Evolutionary conservation across 139 green algal species (phyloP).

Genomic region (Picochlorum sp.): DNA sequence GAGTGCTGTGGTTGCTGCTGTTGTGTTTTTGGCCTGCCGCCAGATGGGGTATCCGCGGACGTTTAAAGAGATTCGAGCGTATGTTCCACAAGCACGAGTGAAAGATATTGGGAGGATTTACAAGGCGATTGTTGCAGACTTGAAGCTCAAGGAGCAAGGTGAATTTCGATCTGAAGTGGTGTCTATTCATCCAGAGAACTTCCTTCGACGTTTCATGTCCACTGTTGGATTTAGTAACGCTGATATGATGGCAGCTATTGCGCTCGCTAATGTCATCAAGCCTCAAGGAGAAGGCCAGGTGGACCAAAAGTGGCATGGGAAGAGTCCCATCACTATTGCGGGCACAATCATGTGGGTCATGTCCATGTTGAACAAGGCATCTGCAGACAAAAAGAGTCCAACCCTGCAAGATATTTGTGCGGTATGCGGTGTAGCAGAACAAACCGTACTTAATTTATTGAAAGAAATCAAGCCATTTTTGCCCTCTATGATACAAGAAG

Average conservation of each 20-base stretch:
- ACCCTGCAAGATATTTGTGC: slow-evolving; percentile 26
- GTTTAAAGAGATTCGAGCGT: slow-evolving; percentile 80
- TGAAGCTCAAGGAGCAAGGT: slow-evolving; percentile 34
- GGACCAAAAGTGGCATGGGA: slow-evolving; percentile 49
- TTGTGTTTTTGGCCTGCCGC: slow-evolving; percentile 78
- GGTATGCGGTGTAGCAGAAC: slow-evolving; percentile 43
- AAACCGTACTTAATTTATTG: slow-evolving; percentile 49
- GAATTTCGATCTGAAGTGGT: slow-evolving; percentile 23
- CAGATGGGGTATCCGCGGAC: slow-evolving; percentile 60
- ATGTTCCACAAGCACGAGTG: slow-evolving; percentile 42
- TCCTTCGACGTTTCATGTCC: slow-evolving; percentile 44
- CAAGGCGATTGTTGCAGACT: slow-evolving; percentile 48
- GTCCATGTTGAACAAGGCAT: slow-evolving; percentile 30
- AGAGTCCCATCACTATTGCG: slow-evolving; percentile 57
- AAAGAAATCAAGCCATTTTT: slow-evolving; percentile 32
- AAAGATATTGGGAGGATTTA: slow-evolving; percentile 53
- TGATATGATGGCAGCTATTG: slow-evolving; percentile 22
- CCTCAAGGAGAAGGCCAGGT: slow-evolving; percentile 14
- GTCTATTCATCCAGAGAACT: slow-evolving; percentile 31
- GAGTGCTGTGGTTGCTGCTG: slow-evolving; percentile 69
- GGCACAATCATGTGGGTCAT: slow-evolving; percentile 64
- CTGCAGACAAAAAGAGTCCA: slow-evolving; percentile 9
- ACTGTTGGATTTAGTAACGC: slow-evolving; percentile 20
- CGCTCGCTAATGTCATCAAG: slow-evolving; percentile 18
- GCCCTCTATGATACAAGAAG: slow-evolving; percentile 10